phyloP scores from a whole-genome alignment of 192 early-diverging fungal species.

The Chytriomyces confervae region DNA sequence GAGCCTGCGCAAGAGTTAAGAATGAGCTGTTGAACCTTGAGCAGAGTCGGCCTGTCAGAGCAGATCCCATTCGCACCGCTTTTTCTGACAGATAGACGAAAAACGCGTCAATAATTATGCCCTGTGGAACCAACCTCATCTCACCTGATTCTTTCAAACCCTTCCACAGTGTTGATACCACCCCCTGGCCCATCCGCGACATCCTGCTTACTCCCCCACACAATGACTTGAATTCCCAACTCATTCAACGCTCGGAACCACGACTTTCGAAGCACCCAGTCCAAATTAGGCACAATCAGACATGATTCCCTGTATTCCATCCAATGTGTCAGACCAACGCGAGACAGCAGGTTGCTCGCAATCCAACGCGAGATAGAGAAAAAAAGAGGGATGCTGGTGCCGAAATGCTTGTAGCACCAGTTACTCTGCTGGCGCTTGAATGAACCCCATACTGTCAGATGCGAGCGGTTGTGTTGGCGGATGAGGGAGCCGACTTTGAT shows the following conservation, averaged over 20 bases:
- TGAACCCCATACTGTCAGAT: constrained; percentile 54
- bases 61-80: constrained; percentile 59
- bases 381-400: constrained; percentile 49
- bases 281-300: constrained; percentile 48
- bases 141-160: constrained; percentile 39
- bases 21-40: constrained; percentile 5
- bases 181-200: constrained; percentile 36
- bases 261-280: constrained; percentile 34
- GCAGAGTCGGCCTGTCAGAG: constrained; percentile 47
- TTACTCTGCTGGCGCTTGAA: constrained; percentile 32
- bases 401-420: constrained; percentile 44
- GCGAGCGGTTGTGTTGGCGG: constrained; percentile 34
- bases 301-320: constrained; percentile 49
- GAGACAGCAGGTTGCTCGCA: constrained; percentile 28
- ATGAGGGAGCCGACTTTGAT: constrained; percentile 48
- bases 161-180: constrained; percentile 49
- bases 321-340: constrained; percentile 42
- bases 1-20: no score
- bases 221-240: constrained; percentile 51
- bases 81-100: not conserved
- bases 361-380: constrained; percentile 36
- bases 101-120: no score
- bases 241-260: constrained; percentile 46
- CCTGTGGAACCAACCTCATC: not conserved
- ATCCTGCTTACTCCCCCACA: constrained; percentile 34